phyloP scores from a whole-genome alignment of 768 basidiomycete genomes.

The Albatrellus ellisii region DNA sequence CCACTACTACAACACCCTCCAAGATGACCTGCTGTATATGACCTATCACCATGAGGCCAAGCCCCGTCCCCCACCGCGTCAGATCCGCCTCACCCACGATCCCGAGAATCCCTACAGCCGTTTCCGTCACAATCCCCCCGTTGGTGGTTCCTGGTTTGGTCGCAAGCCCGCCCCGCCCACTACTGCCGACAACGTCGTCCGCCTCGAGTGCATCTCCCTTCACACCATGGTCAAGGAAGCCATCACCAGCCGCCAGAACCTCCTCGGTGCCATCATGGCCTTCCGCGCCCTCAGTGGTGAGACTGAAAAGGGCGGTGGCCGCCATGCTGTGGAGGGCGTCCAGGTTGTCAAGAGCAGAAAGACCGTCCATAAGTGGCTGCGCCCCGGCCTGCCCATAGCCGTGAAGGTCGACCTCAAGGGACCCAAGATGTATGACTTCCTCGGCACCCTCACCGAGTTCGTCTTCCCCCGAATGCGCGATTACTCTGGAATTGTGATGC shows the following conservation, averaged over 20 bases:
- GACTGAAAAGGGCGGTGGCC: constrained; percentile 58
- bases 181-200: constrained; percentile 54
- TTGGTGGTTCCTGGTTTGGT: constrained; percentile 55
- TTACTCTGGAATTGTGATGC: constrained; percentile 72
- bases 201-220: constrained; percentile 73
- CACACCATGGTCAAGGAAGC: constrained; percentile 83
- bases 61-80: constrained; percentile 37
- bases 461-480: constrained; percentile 91
- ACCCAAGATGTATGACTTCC: constrained; percentile 89
- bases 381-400: constrained; percentile 71
- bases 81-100: constrained; percentile 59
- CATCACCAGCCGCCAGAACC: constrained; percentile 48
- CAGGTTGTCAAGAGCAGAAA: constrained; percentile 61
- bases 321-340: constrained; percentile 59
- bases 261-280: constrained; percentile 81
- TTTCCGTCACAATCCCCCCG: constrained; percentile 61
- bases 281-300: constrained; percentile 82
- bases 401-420: constrained; percentile 87
- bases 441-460: constrained; percentile 80
- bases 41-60: constrained; percentile 68
- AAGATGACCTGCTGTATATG: constrained; percentile 90
- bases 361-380: constrained; percentile 70
- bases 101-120: constrained; percentile 72
- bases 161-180: constrained; percentile 55
- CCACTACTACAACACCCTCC: constrained; percentile 75